phyloP scores from a whole-genome alignment of 345 rosid genomes.

The Sonneratia alba region DNA sequence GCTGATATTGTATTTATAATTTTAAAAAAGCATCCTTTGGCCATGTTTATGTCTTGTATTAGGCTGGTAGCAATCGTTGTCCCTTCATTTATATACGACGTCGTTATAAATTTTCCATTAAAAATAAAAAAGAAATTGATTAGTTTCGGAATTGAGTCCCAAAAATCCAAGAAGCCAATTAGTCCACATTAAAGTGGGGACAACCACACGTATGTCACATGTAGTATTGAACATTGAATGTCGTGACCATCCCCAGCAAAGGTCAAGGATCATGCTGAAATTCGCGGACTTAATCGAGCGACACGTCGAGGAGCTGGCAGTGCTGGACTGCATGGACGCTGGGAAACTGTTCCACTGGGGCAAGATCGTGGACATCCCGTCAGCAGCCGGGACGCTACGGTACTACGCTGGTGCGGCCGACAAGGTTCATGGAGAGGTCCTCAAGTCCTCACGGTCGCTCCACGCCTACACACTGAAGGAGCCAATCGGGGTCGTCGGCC shows the following conservation, averaged over 20 bases:
- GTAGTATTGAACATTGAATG: too few relatives aligned
- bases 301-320: slow-evolving; percentile 55
- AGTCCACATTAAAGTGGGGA: too few relatives aligned
- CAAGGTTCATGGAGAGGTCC: slow-evolving; percentile 69
- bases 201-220: too few relatives aligned
- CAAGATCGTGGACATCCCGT: slow-evolving; percentile 47
- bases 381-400: slow-evolving; percentile 23
- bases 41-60: too few relatives aligned
- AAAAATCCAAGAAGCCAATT: too few relatives aligned
- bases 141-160: too few relatives aligned
- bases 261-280: slow-evolving; percentile 52
- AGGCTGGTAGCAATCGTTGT: too few relatives aligned
- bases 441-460: slow-evolving; percentile 45
- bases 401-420: slow-evolving; percentile 90
- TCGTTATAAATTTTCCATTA: not conserved
- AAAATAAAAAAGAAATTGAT: too few relatives aligned
- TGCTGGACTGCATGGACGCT: slow-evolving; percentile 51
- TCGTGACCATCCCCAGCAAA: slow-evolving; percentile 27
- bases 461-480: slow-evolving; percentile 72
- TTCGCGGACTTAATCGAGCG: slow-evolving; percentile 57
- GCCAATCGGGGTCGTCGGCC: slow-evolving; percentile 78
- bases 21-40: too few relatives aligned
- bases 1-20: too few relatives aligned
- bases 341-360: slow-evolving; percentile 44
- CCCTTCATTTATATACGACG: too few relatives aligned